Conservation (phyloP, 768 basidiomycete genomes). For the Leccinum variicolor region DNA sequence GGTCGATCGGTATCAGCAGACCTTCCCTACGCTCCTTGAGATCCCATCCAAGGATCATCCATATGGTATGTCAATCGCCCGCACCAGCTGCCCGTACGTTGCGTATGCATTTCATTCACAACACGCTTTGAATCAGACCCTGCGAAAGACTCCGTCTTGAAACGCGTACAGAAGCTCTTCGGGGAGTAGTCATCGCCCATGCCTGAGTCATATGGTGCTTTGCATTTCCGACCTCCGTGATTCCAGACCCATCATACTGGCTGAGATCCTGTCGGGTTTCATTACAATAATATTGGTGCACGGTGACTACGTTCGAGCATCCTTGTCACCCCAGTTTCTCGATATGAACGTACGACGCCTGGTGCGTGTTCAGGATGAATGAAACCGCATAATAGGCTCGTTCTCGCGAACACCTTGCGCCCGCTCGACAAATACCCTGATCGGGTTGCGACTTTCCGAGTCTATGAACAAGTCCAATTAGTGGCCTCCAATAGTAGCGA, state of each 20-base stretch:
- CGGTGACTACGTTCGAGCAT: slow-evolving; percentile 13
- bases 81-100: neutral
- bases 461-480: slow-evolving; percentile 35
- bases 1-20: slow-evolving; percentile 92
- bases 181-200: slow-evolving; percentile 61
- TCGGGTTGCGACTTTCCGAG: slow-evolving; percentile 57
- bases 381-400: slow-evolving; percentile 70
- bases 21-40: slow-evolving; percentile 95
- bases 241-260: slow-evolving; percentile 7
- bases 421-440: slow-evolving; percentile 70
- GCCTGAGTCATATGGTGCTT: slow-evolving; percentile 2
- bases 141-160: slow-evolving; percentile 91
- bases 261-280: slow-evolving; percentile 23
- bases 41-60: slow-evolving; percentile 99
- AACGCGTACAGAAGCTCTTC: slow-evolving; percentile 94
- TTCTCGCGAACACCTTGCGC: slow-evolving; percentile 63
- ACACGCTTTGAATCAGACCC: slow-evolving; percentile 53
- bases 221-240: slow-evolving; percentile 6
- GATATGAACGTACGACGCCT: slow-evolving; percentile 9
- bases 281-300: slow-evolving; percentile 21
- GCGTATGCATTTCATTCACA: slow-evolving; percentile 12
- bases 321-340: slow-evolving; percentile 8
- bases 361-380: slow-evolving; percentile 32
- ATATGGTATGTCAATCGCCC: slow-evolving; percentile 63
- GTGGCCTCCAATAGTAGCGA: slow-evolving; percentile 16